Base-by-base conservation (phyloP, 2,329 filamentous ascomycete genomes). In the Lasiodiplodia sp. region DNA sequence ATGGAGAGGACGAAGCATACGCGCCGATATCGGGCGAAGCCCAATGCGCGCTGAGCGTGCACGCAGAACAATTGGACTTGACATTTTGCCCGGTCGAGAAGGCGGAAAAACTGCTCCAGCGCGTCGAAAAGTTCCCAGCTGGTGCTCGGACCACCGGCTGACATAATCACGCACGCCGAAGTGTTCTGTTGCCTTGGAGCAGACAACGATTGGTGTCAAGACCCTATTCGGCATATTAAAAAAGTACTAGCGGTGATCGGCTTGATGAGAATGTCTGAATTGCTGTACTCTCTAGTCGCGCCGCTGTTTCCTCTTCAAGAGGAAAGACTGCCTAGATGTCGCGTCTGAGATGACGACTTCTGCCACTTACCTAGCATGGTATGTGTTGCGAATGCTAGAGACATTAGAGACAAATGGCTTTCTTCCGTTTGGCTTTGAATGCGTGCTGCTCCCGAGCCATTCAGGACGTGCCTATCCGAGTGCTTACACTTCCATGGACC, bases 1-100 rank as follows among this genome's bases (percentile, higher is more conserved):
- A 49, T n/a, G 23, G 38, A 52, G 47, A 31, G 37, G 60, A 31
- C 51, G 31, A 64, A 52, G 60, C 60, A 52, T 64, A 64, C 60
- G 60, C 28, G 60, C 60, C 60, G 47, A 64, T 64, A 52, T 52
- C 44, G 60, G 60, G 34, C 47, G 60, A 16, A 64, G 60, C 7
- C 60, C 60, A 64, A 40, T 37, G 47, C 60, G 60, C 47, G 60
- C 60, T 38, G 47, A 47, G 47, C 60, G 60, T 40, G 60, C 60
- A 8, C 60, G 60, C 31, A 64, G 47, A 14, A 38, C 28, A 51
- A 40, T 37, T 52, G 60, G 60, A 53, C 60, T 38, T 52, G 60
- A 53, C 60, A 64, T 64, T 23, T 63, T 64, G 23, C 60, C 60
- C 60, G n/a, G 60, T 64, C 18, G 60, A 64, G 40, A 49, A 63